Percentiles rank a stretch among this genome's conserved stretches.
phyloP scores from a whole-genome alignment of 257 asterid species.

The Schizonepeta tenuifolia region DNA sequence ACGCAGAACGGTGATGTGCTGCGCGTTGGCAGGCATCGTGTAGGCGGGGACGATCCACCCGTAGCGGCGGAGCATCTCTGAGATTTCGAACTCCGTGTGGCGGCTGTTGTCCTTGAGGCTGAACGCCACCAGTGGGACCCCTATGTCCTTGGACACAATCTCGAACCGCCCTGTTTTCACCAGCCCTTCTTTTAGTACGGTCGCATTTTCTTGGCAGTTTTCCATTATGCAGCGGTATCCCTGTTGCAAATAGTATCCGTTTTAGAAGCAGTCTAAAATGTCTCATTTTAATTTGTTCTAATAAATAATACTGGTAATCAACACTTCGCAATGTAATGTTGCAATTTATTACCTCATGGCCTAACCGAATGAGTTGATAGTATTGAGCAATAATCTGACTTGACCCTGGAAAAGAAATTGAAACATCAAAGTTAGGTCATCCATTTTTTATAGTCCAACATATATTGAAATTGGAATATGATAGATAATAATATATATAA shows the following conservation, averaged over 20 bases:
- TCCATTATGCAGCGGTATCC: constrained; percentile 82
- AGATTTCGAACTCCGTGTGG: constrained; percentile 79
- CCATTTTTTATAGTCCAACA: background rate
- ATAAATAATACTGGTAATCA: background rate
- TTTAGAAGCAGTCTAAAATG: background rate
- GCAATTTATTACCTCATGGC: constrained; percentile 61
- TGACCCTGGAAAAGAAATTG: constrained; percentile 61
- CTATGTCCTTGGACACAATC: constrained; percentile 72
- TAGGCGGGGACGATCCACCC: constrained; percentile 95
- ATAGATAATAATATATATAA: background rate
- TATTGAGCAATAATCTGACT: constrained; percentile 92
- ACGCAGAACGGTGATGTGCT: constrained; percentile 75
- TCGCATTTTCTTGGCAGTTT: constrained; percentile 82
- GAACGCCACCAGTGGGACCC: constrained; percentile 87
- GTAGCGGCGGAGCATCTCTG: constrained; percentile 69
- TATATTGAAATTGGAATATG: no score
- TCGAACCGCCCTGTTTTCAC: constrained; percentile 70
- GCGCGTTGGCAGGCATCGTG: constrained; percentile 85
- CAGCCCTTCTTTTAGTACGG: constrained; percentile 60
- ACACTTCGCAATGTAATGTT: background rate
- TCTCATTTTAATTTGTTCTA: background rate
- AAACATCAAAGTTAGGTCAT: background rate
- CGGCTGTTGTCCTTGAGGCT: constrained; percentile 70
- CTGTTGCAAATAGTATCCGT: constrained; percentile 40
- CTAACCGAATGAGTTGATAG: constrained; percentile 86